Evolutionary conservation across 192 early-diverging fungal species (phyloP), one percentile per base, ranked within the genome.

Genomic region (Pilobolus umbonatus): DNA sequence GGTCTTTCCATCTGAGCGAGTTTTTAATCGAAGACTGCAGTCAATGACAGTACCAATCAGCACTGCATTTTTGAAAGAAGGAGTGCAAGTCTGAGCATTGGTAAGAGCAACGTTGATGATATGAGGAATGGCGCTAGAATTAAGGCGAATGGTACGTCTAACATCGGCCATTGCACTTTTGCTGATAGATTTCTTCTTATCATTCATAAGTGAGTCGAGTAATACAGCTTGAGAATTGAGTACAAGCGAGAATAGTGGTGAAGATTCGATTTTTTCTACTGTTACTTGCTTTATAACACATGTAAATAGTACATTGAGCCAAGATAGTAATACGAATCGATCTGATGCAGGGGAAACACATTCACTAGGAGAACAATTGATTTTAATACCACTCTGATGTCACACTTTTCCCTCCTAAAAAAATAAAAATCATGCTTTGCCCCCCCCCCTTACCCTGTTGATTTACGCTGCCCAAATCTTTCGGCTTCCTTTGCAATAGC

Each of bases 11-110:
- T 62, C 54, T 10, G 59, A 42, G 11, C 61, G 31, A 5, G 60
- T 67, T 57, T 73, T 73, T 34, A 85, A 53, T 21, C 74, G 81
- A 55, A 80, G 57, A 22, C 84, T 75, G 3, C 72, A 60, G 49
- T 83, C 81, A 28, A 87, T 55, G 17, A 86, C 65, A 19, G 77
- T 85, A 29, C 87, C 85, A 17, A 89, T 56, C 26, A 91, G 60
- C 45, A 82, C 78, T 19, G 80, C 69, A 55, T 76, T 77, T 15
- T 57, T 68, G 44, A 73, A 76, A 8, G 70, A 60, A 45, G 76
- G 68, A 40, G 73, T 77, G 2, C 63, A 64, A n/a, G 71, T 62
- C 28, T 60, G 55, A n/a, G 70, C 48, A 31, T 65, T 75, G 1
- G 56, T 48, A 28, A 69, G 70, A 55, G 85, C 61, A 21, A 73